Evolutionary conservation across 1,284 basidiomycete genomes (phyloP), one percentile per base, ranked within the genome.

Genomic region (Melanopsichium pennsylvanicum): DNA sequence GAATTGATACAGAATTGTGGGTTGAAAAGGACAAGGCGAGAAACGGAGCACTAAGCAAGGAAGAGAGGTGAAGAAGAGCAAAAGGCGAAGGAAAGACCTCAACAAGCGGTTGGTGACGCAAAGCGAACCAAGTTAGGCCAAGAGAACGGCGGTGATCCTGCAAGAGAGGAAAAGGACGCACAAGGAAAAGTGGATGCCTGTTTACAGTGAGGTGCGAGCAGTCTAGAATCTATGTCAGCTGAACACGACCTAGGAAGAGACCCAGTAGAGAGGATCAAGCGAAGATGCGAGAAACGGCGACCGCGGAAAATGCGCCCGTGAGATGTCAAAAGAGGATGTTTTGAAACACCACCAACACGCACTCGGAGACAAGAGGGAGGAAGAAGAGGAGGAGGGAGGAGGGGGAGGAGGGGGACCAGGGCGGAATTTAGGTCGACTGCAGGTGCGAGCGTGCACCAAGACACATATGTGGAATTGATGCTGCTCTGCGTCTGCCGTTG

Each of bases 181-280:
- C 19, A 16, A 27, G 11, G 19, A 25, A 21, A 43, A 32, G 41
- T 18, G 29, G 16, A 13, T 21, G 41, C 41, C 41, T 16, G 41
- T 27, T 31, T 16, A 11, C 12, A 23, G 19, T 32, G 47, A 43
- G 32, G 26, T 35, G 25, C 19, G n/a, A 18, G 41, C 21, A 37
- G 22, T 34, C 29, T 32, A 31, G 43, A 35, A n/a, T n/a, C n/a
- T 19, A n/a, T 25, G 40, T 27, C 25, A 29, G 31, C 27, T 12
- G 22, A 37, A 25, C 6, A 10, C 23, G 25, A 33, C 12, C 25
- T 10, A 22, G 31, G 5, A 21, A 34, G 6, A 16, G 27, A 54
- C 37, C 43, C 43, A 46, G 51, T 29, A 46, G 37, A 46, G 38
- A 41, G 43, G 43, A 51, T 34, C 54, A 56, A 37, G 33, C 25